Base-by-base conservation (phyloP, 2,329 filamentous ascomycete species). In the Diaporthe sp. region DNA sequence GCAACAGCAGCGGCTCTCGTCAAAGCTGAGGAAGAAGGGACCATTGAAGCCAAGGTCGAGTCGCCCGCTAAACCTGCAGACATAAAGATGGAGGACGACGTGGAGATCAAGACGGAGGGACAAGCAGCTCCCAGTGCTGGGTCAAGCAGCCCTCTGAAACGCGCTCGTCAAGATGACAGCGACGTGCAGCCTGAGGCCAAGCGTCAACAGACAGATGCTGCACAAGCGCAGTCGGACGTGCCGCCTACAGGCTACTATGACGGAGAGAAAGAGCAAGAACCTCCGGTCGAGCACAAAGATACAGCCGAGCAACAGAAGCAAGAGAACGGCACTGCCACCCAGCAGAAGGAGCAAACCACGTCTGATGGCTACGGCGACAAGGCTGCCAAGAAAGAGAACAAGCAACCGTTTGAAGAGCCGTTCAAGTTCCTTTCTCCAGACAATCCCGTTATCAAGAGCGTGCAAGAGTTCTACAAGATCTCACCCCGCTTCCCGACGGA, bases 401-500 rank as follows among this genome's bases (percentile, higher is more conserved):
- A 84, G 75, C 87, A 87, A 66, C 90, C 90, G 22, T 89, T 92
- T 77, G 97, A 98, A 83, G 97, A 99, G 83, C 94, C 96, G 6
- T 99, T 98, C 89, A 98, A 98, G 82, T 99, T 95, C 82, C 89
- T 99, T 54, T 84, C 92, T 12, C 84, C 91, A 0, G 89, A 93
- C 35, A 94, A 98, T 82, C 86, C 91, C 3, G 94, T 97, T 75
- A 92, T 99, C 71, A 83, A 91, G 76, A 88, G 89, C 72, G 96
- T 99, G 80, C 93, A 92, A 80, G 83, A 90, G 3, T 98, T 98
- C 85, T 99, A 98, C 86, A 89, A 93, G 71, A 88, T 98, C 77
- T 96, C 95, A 0, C 83, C 91, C 0, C 92, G 93, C 64, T 99
- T 99, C 87, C 97, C 97, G 0, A 89, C 92, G 30, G 94, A 97